Conservation (phyloP, 75 land plant species). For the Isoetes taiwanensis region DNA sequence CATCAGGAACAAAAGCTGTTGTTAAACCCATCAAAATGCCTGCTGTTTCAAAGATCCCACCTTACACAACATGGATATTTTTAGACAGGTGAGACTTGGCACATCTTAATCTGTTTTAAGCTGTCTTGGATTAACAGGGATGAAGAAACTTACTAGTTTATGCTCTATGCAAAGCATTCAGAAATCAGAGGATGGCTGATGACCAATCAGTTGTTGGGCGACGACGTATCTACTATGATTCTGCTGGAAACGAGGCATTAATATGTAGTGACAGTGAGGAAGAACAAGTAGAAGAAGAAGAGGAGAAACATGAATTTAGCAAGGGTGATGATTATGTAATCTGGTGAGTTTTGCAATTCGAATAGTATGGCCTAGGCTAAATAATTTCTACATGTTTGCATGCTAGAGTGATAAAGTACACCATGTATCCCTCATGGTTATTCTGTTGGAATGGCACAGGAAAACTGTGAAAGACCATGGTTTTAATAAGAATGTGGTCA, state of each 20-base stretch:
- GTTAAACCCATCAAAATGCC: slow-evolving; percentile 54
- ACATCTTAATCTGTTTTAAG: no score
- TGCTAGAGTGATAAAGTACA: background rate
- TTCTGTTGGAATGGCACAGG: slow-evolving; percentile 21
- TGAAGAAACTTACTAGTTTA: background rate
- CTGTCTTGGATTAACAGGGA: background rate
- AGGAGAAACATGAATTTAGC: slow-evolving; percentile 73
- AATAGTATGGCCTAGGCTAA: background rate
- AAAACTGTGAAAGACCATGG: slow-evolving; percentile 59
- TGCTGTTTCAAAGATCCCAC: slow-evolving; percentile 64
- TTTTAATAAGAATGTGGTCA: slow-evolving; percentile 35
- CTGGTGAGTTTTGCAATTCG: slow-evolving; percentile 26
- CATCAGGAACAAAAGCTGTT: slow-evolving; percentile 38
- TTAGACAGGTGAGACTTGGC: slow-evolving; percentile 56
- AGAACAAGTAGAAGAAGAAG: slow-evolving; percentile 80
- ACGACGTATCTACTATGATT: slow-evolving; percentile 93
- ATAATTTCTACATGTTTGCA: background rate
- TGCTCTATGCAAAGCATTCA: slow-evolving; percentile 9
- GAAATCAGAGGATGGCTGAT: slow-evolving; percentile 95
- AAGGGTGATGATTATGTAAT: slow-evolving; percentile 71
- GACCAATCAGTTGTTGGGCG: slow-evolving; percentile 97
- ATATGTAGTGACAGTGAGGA: slow-evolving; percentile 99
- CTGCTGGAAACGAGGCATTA: slow-evolving; percentile 81
- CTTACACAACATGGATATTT: slow-evolving; percentile 97
- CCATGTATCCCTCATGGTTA: background rate